Evolutionary conservation across 805 yeast species (phyloP).

Genomic region (Metschnikowia santaceciliae): DNA sequence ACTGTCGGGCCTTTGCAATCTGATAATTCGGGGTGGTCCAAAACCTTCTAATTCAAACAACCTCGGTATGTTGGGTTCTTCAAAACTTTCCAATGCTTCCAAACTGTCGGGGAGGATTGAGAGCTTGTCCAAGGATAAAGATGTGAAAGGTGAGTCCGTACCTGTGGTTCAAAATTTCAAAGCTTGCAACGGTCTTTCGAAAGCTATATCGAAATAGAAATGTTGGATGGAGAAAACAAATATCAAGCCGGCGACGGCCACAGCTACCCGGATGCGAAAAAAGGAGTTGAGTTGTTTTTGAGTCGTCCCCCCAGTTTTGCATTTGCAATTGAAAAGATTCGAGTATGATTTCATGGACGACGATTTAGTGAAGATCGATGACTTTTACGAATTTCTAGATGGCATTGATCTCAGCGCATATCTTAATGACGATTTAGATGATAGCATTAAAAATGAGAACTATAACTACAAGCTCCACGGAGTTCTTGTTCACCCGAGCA

Average conservation of each 20-base stretch:
- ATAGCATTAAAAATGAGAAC: slow-evolving; percentile 45
- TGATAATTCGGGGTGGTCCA: too few relatives aligned
- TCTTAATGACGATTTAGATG: slow-evolving; percentile 53
- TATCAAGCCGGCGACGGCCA: slow-evolving; percentile 81
- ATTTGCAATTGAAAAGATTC: slow-evolving; percentile 87
- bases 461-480: slow-evolving; percentile 87
- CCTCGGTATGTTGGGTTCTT: too few relatives aligned
- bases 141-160: too few relatives aligned
- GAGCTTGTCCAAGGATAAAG: too few relatives aligned
- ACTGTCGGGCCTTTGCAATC: too few relatives aligned
- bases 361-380: slow-evolving; percentile 85
- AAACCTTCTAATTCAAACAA: too few relatives aligned
- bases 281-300: slow-evolving; percentile 79
- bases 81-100: too few relatives aligned
- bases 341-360: slow-evolving; percentile 92
- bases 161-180: slow-evolving; percentile 32
- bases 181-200: slow-evolving; percentile 72
- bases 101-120: too few relatives aligned
- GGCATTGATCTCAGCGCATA: slow-evolving; percentile 76
- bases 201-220: slow-evolving; percentile 83
- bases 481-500: slow-evolving; percentile 93
- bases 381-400: slow-evolving; percentile 84
- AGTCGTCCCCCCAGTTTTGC: slow-evolving; percentile 86
- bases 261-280: slow-evolving; percentile 93
- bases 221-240: slow-evolving; percentile 91